phyloP scores from a whole-genome alignment of 2,329 filamentous ascomycete species.

The Magnaporthiopsis rhizophila region DNA sequence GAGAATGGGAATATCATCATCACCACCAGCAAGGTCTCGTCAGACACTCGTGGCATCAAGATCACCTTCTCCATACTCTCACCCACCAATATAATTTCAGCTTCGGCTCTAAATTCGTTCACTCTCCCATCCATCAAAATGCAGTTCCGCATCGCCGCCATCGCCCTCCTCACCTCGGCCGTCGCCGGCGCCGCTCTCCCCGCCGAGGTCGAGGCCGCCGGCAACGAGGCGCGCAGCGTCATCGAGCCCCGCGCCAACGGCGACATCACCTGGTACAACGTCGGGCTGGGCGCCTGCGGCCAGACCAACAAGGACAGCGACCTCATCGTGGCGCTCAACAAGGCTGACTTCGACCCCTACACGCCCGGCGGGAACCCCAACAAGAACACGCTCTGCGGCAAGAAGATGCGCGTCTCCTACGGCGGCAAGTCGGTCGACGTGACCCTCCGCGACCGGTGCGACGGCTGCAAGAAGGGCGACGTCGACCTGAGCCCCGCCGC shows the following conservation, averaged over 20 bases:
- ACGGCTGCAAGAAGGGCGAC: slow-evolving; percentile 35
- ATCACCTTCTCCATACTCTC: not conserved
- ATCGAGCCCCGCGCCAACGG: slow-evolving; percentile 32
- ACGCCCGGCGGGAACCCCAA: slow-evolving; percentile 28
- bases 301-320: slow-evolving; percentile 41
- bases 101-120: not conserved
- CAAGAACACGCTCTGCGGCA: slow-evolving; percentile 34
- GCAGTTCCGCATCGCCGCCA: not conserved
- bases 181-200: not conserved
- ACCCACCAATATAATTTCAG: not conserved
- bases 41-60: not conserved
- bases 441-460: slow-evolving; percentile 61
- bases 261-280: slow-evolving; percentile 57
- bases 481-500: slow-evolving; percentile 40
- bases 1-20: not conserved
- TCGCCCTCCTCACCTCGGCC: not conserved
- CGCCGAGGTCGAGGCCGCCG: not conserved
- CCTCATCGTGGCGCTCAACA: slow-evolving; percentile 52
- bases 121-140: not conserved
- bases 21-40: not conserved
- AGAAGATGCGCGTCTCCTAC: slow-evolving; percentile 49
- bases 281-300: slow-evolving; percentile 56
- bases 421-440: slow-evolving; percentile 35
- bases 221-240: not conserved
- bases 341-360: slow-evolving; percentile 50